Evolutionary conservation across 768 basidiomycete genomes (phyloP).

Genomic region (Psilocybe sp.): DNA sequence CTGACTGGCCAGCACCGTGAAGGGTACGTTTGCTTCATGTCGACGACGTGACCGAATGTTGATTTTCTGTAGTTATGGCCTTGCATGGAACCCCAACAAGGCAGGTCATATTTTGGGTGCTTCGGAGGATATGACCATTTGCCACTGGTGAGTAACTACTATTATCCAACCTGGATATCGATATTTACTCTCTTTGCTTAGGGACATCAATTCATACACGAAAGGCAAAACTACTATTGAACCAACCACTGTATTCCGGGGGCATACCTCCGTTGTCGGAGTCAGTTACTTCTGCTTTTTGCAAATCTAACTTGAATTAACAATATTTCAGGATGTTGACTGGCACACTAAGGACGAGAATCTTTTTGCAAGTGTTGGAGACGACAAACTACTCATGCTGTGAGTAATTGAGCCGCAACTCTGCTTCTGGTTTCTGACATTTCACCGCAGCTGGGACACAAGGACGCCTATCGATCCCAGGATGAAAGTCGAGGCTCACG

Average conservation of each 20-base stretch:
- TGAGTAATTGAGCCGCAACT: conserved; percentile 24
- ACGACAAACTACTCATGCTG: conserved; percentile 94
- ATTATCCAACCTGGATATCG: background rate
- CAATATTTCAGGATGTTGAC: conserved; percentile 76
- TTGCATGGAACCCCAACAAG: conserved; percentile 89
- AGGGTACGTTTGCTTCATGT: conserved; percentile 58
- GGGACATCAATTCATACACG: conserved; percentile 90
- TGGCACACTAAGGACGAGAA: conserved; percentile 86
- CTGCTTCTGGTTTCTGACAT: conserved; percentile 8
- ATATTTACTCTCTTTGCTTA: conserved; percentile 28
- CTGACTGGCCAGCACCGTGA: conserved; percentile 89
- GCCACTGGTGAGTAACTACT: conserved; percentile 68
- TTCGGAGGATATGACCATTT: conserved; percentile 94
- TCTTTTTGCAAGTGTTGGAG: conserved; percentile 92
- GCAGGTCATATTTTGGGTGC: conserved; percentile 85
- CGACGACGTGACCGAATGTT: background rate
- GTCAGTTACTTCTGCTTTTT: conserved; percentile 33
- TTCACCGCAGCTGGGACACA: conserved; percentile 80
- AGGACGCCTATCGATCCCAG: conserved; percentile 68
- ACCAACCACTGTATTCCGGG: conserved; percentile 78
- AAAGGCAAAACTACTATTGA: conserved; percentile 79
- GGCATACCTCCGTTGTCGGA: conserved; percentile 90
- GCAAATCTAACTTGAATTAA: background rate
- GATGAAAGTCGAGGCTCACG: conserved; percentile 79
- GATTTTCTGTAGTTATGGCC: conserved; percentile 64